These are phyloP conservation scores for Trichophyton benhamiae DNA, from an alignment of 2,329 filamentous ascomycete species.

Conservation along the genomic window DNA sequence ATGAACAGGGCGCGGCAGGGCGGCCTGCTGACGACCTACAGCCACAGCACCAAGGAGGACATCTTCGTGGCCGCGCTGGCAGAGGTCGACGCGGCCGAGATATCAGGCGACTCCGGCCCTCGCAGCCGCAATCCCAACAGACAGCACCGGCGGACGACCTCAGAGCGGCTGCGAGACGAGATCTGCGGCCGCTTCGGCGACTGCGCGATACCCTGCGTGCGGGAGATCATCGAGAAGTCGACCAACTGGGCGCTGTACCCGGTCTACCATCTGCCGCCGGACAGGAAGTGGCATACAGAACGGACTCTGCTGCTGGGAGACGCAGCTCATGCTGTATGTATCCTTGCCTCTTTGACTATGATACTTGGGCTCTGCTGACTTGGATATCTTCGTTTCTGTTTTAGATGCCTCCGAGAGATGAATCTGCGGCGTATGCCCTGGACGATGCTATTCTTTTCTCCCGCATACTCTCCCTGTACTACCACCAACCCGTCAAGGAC, in stretches of 20 bases:
- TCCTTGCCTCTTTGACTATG: not conserved
- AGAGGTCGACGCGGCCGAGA: slow-evolving; percentile 22
- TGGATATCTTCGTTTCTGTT: not conserved
- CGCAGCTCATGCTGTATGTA: slow-evolving; percentile 35
- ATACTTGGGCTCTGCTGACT: not conserved
- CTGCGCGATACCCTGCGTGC: slow-evolving; percentile 26
- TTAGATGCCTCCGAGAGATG: slow-evolving; percentile 38
- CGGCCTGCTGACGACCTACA: slow-evolving; percentile 30
- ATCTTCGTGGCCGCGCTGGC: slow-evolving; percentile 32
- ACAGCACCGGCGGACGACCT: slow-evolving; percentile 22
- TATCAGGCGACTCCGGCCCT: slow-evolving; percentile 16
- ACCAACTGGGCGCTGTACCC: slow-evolving; percentile 35
- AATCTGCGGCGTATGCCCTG: slow-evolving; percentile 34
- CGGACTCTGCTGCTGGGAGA: slow-evolving; percentile 34
- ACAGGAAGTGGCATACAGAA: slow-evolving; percentile 30
- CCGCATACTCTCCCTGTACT: slow-evolving; percentile 26
- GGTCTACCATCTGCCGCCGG: slow-evolving; percentile 30
- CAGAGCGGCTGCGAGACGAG: slow-evolving; percentile 24
- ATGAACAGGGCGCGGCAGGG: slow-evolving; percentile 31
- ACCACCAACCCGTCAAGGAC: slow-evolving; percentile 21
- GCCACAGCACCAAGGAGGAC: slow-evolving; percentile 24
- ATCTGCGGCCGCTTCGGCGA: slow-evolving; percentile 26
- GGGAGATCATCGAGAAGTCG: slow-evolving; percentile 25
- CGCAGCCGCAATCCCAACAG: slow-evolving; percentile 16
- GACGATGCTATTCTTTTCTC: slow-evolving; percentile 36